Evolutionary conservation across 768 basidiomycete species (phyloP).

Genomic region (Asterophora lycoperdoides): DNA sequence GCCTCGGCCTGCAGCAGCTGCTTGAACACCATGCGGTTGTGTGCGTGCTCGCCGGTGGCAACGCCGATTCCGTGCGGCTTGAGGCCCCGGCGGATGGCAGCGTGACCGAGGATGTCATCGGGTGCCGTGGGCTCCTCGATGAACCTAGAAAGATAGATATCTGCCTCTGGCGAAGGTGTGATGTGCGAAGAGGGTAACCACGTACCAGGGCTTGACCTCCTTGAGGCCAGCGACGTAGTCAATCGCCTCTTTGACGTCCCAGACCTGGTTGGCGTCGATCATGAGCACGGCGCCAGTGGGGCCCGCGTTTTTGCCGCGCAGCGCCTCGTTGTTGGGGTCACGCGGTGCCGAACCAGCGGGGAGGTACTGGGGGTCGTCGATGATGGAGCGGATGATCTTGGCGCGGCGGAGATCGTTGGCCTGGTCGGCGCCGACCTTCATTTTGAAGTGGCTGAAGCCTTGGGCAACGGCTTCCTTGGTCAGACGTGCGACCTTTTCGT

Average conservation of each 20-base stretch:
- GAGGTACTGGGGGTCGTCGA: slow-evolving; percentile 86
- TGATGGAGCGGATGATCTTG: slow-evolving; percentile 86
- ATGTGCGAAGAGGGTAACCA: neutral
- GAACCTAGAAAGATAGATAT: slow-evolving; percentile 48
- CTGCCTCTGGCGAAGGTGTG: neutral
- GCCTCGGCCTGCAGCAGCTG: slow-evolving; percentile 87
- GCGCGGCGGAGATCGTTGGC: slow-evolving; percentile 84
- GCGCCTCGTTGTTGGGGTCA: slow-evolving; percentile 55
- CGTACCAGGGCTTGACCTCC: slow-evolving; percentile 82
- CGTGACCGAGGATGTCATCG: slow-evolving; percentile 86
- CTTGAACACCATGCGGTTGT: slow-evolving; percentile 95
- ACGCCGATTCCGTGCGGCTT: slow-evolving; percentile 82
- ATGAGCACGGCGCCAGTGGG: slow-evolving; percentile 92
- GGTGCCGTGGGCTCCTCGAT: slow-evolving; percentile 94
- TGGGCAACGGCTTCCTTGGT: slow-evolving; percentile 80
- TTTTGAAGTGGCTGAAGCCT: slow-evolving; percentile 99
- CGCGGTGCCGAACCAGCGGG: slow-evolving; percentile 54
- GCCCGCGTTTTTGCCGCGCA: slow-evolving; percentile 89
- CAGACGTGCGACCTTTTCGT: slow-evolving; percentile 85
- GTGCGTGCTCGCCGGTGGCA: slow-evolving; percentile 92
- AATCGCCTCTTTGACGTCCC: slow-evolving; percentile 91
- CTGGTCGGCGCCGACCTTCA: slow-evolving; percentile 90
- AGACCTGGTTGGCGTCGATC: slow-evolving; percentile 97
- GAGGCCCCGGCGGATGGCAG: slow-evolving; percentile 71
- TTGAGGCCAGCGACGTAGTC: slow-evolving; percentile 82